Base-by-base conservation (phyloP, 805 yeast species). In the Helenozyma rhizophorensis region DNA sequence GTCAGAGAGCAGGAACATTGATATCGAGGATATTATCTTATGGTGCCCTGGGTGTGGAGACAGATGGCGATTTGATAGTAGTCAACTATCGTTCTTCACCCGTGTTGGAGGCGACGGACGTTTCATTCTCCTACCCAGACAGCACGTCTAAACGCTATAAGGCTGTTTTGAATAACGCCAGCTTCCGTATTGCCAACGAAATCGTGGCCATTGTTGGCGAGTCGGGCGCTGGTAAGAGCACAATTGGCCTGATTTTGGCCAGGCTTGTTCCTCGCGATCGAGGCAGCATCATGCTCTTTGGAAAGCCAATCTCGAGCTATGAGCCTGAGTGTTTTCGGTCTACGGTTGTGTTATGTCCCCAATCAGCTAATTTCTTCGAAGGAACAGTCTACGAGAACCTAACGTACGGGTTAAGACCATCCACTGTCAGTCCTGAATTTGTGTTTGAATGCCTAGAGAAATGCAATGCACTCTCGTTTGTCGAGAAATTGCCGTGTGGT, bases 211-310 rank as follows among this genome's bases (percentile, higher is more conserved):
- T 93, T 1, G 75, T 80, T 3, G 99, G 98, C 1, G 77, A 74
- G 22, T 85, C 97, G 2, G 99, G 99, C 0, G 72, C 82, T 10
- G 99, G 99, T 0, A 93, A 93, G 56, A 83, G 96, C 0, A 87
- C 97, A 0, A 40, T 90, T 1, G 58, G 77, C 0, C 62, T 70
- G 1, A 45, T 89, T 9, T 42, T 89, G 0, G 56, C 78, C 2
- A 62, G 81, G 30, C 55, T 89, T 1, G 76, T 76, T 39, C 53
- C 53, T 1, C 59, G 68, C 2, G 43, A 57, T 3, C 42, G 57
- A 0, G 70, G 75, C 0, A 33, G 58, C 0, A 58, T 82, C 2
- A 47, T 51, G 8, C 40, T 82, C 7, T 73, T 68, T 25, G 77
- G 72, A 0, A 43, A 47, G 2, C 77, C 78, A 38, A 60, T 85